Evolutionary conservation across 164 flowering plant species (phyloP).

Genomic region (Platanus orientalis): DNA sequence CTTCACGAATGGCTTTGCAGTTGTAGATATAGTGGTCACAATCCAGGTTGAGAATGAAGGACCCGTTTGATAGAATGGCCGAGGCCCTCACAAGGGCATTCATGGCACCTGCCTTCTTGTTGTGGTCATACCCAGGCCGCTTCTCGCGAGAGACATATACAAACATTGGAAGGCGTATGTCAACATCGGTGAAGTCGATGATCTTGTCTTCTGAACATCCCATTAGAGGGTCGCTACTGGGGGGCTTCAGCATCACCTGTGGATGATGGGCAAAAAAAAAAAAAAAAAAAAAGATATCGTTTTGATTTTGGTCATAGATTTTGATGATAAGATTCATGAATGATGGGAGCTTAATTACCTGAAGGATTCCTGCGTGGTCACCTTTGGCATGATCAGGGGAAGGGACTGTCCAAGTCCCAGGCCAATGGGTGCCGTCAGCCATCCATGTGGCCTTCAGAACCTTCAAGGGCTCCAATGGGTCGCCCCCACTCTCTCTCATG

Average conservation of each 20-base stretch:
- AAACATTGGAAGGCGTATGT: slow-evolving; percentile 33
- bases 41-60: slow-evolving; percentile 75
- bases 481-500: slow-evolving; percentile 52
- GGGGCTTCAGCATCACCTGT: slow-evolving; percentile 86
- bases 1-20: slow-evolving; percentile 68
- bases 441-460: slow-evolving; percentile 82
- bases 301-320: no score
- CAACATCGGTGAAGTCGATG: slow-evolving; percentile 27
- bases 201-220: slow-evolving; percentile 29
- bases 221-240: slow-evolving; percentile 34
- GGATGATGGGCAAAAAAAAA: no score
- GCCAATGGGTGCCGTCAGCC: slow-evolving; percentile 97
- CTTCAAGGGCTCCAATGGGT: slow-evolving; percentile 46
- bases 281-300: no score
- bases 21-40: slow-evolving; percentile 81
- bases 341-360: slow-evolving; percentile 27
- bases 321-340: no score
- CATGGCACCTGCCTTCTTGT: slow-evolving; percentile 95
- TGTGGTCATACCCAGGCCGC: slow-evolving; percentile 39
- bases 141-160: slow-evolving; percentile 38
- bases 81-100: slow-evolving; percentile 71
- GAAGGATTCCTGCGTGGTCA: slow-evolving; percentile 81
- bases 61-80: slow-evolving; percentile 69
- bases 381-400: slow-evolving; percentile 64
- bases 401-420: slow-evolving; percentile 67